Conservation (phyloP, 495 filamentous ascomycete genomes). For the Gamarada debralockiae region DNA sequence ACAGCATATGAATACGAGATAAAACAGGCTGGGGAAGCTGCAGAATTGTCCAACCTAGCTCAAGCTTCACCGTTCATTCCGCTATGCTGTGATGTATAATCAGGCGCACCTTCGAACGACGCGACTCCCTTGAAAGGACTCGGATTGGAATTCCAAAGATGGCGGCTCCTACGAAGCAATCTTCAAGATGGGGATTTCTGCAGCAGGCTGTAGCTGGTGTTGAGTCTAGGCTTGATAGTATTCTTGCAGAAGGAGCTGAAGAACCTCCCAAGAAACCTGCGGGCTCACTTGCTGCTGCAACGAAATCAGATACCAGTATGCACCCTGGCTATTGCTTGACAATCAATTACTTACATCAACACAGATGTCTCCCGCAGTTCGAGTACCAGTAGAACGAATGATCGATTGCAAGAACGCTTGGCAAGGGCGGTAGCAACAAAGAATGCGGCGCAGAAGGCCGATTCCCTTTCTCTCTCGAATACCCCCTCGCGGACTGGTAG, state of each 20-base stretch:
- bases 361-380: conserved; percentile 43
- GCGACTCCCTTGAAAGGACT: not conserved
- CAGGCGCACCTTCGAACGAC: conserved; percentile 5
- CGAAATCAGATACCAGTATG: conserved; percentile 24
- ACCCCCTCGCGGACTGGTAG: conserved; percentile 18
- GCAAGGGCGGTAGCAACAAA: conserved; percentile 58
- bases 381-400: conserved; percentile 58
- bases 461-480: conserved; percentile 19
- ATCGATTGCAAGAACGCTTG: conserved; percentile 80
- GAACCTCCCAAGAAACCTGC: conserved; percentile 15
- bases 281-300: conserved; percentile 14
- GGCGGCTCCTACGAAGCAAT: conserved; percentile 36
- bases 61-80: not conserved
- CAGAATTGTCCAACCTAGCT: too few relatives aligned
- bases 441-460: conserved; percentile 25
- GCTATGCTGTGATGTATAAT: conserved; percentile 12
- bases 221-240: conserved; percentile 88
- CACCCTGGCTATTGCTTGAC: not conserved
- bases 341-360: conserved; percentile 11
- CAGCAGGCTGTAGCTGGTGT: conserved; percentile 91
- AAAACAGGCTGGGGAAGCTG: too few relatives aligned
- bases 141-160: conserved; percentile 25
- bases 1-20: too few relatives aligned
- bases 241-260: conserved; percentile 75
- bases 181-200: conserved; percentile 79